Conservation (phyloP, 164 flowering plant species). For the Annona cherimola region DNA sequence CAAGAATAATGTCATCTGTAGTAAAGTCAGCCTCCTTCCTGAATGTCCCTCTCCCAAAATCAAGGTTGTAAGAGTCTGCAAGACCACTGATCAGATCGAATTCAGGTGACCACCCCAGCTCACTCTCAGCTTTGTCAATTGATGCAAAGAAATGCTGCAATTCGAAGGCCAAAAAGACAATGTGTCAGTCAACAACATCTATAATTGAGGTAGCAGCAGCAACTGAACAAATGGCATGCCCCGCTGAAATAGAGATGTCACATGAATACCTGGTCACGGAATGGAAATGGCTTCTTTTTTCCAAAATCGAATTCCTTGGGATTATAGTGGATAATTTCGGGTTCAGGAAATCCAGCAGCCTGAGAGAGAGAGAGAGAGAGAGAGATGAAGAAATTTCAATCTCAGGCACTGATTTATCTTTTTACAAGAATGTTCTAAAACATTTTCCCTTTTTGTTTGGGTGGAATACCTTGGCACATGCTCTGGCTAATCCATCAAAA, state of each 20-base stretch:
- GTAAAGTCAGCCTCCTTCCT: conserved; percentile 88
- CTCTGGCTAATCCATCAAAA: conserved; percentile 89
- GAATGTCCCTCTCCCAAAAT: conserved; percentile 87
- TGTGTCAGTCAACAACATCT: neutral
- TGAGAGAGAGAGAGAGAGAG: conserved; percentile 20
- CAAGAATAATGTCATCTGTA: conserved; percentile 77
- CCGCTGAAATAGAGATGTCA: too few relatives aligned
- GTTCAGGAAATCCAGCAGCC: conserved; percentile 99
- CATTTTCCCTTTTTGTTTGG: neutral
- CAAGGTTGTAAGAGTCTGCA: conserved; percentile 82
- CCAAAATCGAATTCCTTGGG: conserved; percentile 96
- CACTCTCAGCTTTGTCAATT: conserved; percentile 79
- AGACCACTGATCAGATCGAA: conserved; percentile 78
- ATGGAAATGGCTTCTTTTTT: conserved; percentile 94
- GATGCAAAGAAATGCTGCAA: conserved; percentile 97
- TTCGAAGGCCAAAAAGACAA: neutral
- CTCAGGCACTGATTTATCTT: neutral
- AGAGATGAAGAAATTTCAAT: neutral
- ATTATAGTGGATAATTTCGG: conserved; percentile 80
- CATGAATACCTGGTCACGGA: conserved; percentile 74
- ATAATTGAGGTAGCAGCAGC: neutral
- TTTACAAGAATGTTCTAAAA: neutral
- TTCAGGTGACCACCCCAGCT: conserved; percentile 82
- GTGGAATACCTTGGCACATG: conserved; percentile 81
- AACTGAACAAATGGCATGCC: neutral